Percentiles rank a stretch among this genome's conserved stretches.
Evolutionary conservation across 306 rosid species (phyloP).

Genomic region (Acmispon strigosus): DNA sequence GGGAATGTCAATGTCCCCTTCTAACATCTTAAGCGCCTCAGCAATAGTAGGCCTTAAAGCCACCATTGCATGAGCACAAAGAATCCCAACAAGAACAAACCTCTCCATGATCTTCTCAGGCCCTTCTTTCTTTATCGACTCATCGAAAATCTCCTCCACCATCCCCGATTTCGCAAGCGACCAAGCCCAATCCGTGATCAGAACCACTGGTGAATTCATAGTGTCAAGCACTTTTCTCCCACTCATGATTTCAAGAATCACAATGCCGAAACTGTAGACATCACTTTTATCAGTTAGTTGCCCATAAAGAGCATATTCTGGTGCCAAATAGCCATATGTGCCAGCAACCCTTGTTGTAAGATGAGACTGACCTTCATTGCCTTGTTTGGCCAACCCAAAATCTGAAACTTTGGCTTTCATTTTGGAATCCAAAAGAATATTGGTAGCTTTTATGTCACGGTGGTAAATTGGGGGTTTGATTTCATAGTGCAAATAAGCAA

Average conservation of each 20-base stretch:
- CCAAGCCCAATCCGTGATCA: conserved; percentile 94
- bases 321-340: conserved; percentile 75
- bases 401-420: conserved; percentile 72
- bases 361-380: conserved; percentile 57
- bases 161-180: conserved; percentile 41
- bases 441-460: conserved; percentile 67
- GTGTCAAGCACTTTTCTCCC: conserved; percentile 68
- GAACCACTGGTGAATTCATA: conserved; percentile 29
- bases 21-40: conserved; percentile 75
- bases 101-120: conserved; percentile 67
- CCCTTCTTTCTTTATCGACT: conserved; percentile 42
- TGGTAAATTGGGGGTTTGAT: conserved; percentile 76
- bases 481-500: conserved; percentile 66
- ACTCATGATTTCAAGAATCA: conserved; percentile 77
- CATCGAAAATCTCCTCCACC: conserved; percentile 43
- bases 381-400: conserved; percentile 69
- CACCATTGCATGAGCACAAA: conserved; percentile 83
- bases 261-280: conserved; percentile 75
- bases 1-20: conserved; percentile 84
- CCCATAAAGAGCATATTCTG: conserved; percentile 77
- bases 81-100: conserved; percentile 73
- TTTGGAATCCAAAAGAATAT: conserved; percentile 61
- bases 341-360: conserved; percentile 80
- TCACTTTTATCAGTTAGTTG: conserved; percentile 71
- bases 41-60: conserved; percentile 82